Evolutionary conservation across 306 rosid genomes (phyloP).

Genomic region (Senna siamea): DNA sequence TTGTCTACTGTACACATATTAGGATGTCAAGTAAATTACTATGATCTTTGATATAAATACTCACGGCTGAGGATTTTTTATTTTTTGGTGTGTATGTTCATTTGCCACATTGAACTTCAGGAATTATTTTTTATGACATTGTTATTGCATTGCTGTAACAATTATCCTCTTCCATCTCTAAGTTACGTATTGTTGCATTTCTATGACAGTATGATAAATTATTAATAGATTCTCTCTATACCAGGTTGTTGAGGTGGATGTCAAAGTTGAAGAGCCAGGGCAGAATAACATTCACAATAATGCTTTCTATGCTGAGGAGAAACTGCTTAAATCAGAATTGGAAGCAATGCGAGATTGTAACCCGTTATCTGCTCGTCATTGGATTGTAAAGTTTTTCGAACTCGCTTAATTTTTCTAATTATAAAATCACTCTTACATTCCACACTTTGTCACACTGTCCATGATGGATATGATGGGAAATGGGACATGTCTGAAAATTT

Average conservation of each 20-base stretch:
- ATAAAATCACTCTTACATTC: not conserved
- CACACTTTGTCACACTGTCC: slow-evolving; percentile 15
- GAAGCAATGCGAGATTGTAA: slow-evolving; percentile 82
- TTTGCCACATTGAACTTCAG: slow-evolving; percentile 3
- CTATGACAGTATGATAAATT: slow-evolving; percentile 25
- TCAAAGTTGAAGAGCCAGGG: slow-evolving; percentile 80
- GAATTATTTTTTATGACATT: not conserved
- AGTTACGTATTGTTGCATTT: not conserved
- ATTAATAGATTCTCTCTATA: slow-evolving; percentile 9
- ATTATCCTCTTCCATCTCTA: not conserved
- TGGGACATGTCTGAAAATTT: slow-evolving; percentile 36
- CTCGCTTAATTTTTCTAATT: slow-evolving; percentile 6
- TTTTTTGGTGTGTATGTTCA: not conserved
- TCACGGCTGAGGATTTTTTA: slow-evolving; percentile 18
- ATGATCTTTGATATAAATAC: no score
- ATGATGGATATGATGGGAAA: slow-evolving; percentile 23
- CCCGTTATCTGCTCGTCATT: slow-evolving; percentile 78
- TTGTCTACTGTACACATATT: not conserved
- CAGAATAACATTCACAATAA: slow-evolving; percentile 74
- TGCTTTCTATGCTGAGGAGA: slow-evolving; percentile 83
- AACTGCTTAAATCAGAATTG: slow-evolving; percentile 67
- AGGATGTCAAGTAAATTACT: not conserved
- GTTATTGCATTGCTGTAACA: not conserved
- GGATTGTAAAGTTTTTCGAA: slow-evolving; percentile 65
- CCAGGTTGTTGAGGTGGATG: slow-evolving; percentile 76